Evolutionary conservation across 2,329 filamentous ascomycete species (phyloP).

Genomic region (Bipolaris cookei): DNA sequence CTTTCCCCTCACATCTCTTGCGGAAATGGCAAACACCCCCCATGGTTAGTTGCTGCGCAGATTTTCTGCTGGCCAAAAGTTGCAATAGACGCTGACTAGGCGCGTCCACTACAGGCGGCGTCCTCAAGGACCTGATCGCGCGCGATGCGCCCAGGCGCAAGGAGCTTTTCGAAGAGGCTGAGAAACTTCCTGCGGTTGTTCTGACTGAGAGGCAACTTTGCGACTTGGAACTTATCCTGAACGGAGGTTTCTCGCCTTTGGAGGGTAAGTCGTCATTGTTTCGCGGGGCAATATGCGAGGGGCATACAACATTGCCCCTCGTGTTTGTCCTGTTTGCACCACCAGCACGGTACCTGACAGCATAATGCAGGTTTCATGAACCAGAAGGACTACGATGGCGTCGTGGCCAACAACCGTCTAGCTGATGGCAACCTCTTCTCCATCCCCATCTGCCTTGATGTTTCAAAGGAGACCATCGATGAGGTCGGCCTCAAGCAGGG

Average conservation of each 20-base stretch:
- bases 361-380: conserved; percentile 81
- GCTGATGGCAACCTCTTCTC: conserved; percentile 88
- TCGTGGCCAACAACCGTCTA: conserved; percentile 87
- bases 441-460: conserved; percentile 95
- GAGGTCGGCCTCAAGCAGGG: conserved; percentile 78
- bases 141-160: conserved; percentile 84
- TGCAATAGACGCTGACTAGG: conserved; percentile 25
- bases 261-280: conserved; percentile 71
- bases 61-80: background rate
- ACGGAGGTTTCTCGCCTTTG: conserved; percentile 95
- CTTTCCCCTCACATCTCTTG: background rate
- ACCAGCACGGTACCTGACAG: conserved; percentile 10
- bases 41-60: conserved; percentile 51
- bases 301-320: conserved; percentile 28
- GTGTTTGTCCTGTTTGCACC: conserved; percentile 37
- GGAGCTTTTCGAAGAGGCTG: conserved; percentile 82
- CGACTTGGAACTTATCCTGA: conserved; percentile 96
- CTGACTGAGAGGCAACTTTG: conserved; percentile 95
- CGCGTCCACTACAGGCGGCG: conserved; percentile 66
- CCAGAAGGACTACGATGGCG: conserved; percentile 94
- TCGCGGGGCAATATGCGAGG: conserved; percentile 12
- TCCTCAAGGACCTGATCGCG: conserved; percentile 97
- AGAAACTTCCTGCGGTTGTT: conserved; percentile 81
- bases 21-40: conserved; percentile 58
- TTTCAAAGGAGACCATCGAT: conserved; percentile 76